Evolutionary conservation across 805 yeast species (phyloP), one percentile per base, ranked within the genome.

Genomic region (Myxozyma sirexii): DNA sequence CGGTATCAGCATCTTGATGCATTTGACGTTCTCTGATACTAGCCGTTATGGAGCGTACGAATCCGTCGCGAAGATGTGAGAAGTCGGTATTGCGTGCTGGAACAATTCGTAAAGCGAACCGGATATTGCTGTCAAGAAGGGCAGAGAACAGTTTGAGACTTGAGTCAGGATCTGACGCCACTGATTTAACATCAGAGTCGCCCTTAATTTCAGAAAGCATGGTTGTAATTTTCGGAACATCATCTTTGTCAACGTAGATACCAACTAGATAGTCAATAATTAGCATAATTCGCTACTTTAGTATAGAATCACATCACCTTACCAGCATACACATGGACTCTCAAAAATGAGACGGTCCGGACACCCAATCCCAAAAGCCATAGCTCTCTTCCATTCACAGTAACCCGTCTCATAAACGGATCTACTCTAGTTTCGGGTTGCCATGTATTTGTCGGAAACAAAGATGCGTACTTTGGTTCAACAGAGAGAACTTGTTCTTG

Each of bases 1-100:
- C 77, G n/a, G 82, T 71, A 24, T 72, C 75, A 1, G 79, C 82
- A 33, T 75, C 75, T 39, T 79, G 75, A 5, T 77, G 74, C 31
- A 35, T 50, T 10, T 38, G 46, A 21, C 37, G 38, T 19, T 41
- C 29, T 21, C 37, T 53, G 49, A 58, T 33, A 31, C 83, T 84
- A 37, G 90, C 87, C 72, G 86, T 77, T 48, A 90, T 82, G 19
- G 96, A 84, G 71, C 92, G 86, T 50, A 90, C 82, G 62, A 94
- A 82, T 0, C 98, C 98, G 70, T 94, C 98, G 65, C 88, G 82
- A 69, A 93, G 75, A 71, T 94, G 98, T 63, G 84, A 84, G 74
- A 88, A 91, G 74, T 93, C 97, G 0, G 98, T 93, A 72, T 88
- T 90, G 70, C 97, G 82, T 17, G 87, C 84, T 0, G 99, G 97